Base-by-base conservation (phyloP, 331 rosid genomes). In the Cucumis variabilis region DNA sequence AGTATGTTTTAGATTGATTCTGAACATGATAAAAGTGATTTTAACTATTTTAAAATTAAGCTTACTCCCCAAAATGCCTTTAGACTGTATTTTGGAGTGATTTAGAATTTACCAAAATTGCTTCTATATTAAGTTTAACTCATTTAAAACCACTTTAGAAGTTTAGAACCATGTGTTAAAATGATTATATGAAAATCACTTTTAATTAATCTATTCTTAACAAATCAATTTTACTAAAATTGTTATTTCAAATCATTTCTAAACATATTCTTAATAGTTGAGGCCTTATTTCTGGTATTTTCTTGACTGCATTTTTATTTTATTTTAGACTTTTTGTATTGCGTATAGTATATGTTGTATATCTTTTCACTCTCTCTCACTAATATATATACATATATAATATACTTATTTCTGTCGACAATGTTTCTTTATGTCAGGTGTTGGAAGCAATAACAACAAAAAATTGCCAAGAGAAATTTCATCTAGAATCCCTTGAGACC, bases 401-500 rank as follows among this genome's bases (percentile, higher is more conserved):
- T 37, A 16, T 17, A 4, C 79, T 73, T 73, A 73, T 65, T 46
- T 86, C 72, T 50, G 2, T 37, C 23, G 67, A 20, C 9, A 23
- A 44, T 44, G 25, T 67, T 65, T 84, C 77, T 44, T 62, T 84
- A 11, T 83, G 17, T 78, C 71, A 96, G 98, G 94, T 96, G 82
- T 91, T 96, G 94, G 99, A 96, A 91, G 98, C 98, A 75, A 92
- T 95, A 53, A 96, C 99, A 9, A 70, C 96, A 11, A 96, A 94
- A 68, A 89, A 86, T 63, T 94, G 98, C 87, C 93, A 91, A n/a
- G 99, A 96, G 87, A 28, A 83, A 28, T 91, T 92, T 86, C 93
- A 96, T 90, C 91, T 95, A 60, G 98, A 96, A 89, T 95, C 99
- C 82, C 88, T 96, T 16, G 99, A 94, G 90, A 93, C 98, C 79